phyloP scores from a whole-genome alignment of 805 yeast genomes.

The Candida dendrica region DNA sequence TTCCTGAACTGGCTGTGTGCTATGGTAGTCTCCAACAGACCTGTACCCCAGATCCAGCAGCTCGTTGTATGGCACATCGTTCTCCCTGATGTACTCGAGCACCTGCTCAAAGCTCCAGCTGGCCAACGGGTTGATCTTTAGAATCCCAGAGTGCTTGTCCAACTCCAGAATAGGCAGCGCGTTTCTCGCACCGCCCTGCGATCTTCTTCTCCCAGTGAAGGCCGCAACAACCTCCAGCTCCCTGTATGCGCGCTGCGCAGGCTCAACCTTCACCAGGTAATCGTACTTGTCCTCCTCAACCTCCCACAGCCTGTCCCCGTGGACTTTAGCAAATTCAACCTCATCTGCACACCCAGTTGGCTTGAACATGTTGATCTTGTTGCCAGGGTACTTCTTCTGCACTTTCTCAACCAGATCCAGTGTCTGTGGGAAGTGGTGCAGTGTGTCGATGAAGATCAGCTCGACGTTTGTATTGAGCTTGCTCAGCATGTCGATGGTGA shows the following conservation, averaged over 20 bases:
- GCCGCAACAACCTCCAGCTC: constrained; percentile 74
- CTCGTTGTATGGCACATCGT: constrained; percentile 80
- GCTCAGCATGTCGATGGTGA: constrained; percentile 75
- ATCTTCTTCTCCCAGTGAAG: constrained; percentile 82
- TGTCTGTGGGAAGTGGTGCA: constrained; percentile 95
- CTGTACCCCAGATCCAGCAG: constrained; percentile 81
- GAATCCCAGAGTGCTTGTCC: constrained; percentile 58
- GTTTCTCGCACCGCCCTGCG: constrained; percentile 84
- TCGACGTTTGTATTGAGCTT: constrained; percentile 52
- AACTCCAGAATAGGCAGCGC: constrained; percentile 68
- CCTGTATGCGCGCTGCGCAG: constrained; percentile 76
- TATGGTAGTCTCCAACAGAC: constrained; percentile 93
- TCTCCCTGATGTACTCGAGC: constrained; percentile 54
- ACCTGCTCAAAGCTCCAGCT: constrained; percentile 77
- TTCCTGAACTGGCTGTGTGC: constrained; percentile 80
- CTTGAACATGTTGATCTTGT: constrained; percentile 53
- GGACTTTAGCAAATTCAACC: constrained; percentile 51
- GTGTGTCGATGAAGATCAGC: constrained; percentile 79
- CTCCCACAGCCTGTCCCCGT: constrained; percentile 83
- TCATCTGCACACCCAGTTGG: constrained; percentile 56
- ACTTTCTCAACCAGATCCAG: constrained; percentile 60
- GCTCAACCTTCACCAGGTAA: constrained; percentile 86
- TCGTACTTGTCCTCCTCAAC: constrained; percentile 76
- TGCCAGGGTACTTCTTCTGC: constrained; percentile 44
- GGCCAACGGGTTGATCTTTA: constrained; percentile 86